Evolutionary conservation across 306 rosid genomes (phyloP).

Genomic region (Biancaea sappan): DNA sequence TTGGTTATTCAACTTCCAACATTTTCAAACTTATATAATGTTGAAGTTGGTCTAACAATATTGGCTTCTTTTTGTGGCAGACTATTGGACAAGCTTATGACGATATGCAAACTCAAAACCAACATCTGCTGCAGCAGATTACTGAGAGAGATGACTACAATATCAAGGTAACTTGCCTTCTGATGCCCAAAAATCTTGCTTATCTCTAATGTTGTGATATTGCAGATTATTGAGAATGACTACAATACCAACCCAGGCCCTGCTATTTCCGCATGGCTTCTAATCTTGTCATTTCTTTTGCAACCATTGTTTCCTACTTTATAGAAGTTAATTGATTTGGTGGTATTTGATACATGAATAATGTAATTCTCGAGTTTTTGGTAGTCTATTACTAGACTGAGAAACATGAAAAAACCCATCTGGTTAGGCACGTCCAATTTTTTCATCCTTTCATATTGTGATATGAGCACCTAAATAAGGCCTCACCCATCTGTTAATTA

Average conservation of each 20-base stretch:
- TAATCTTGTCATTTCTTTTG: background rate
- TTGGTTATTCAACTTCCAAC: constrained; percentile 1
- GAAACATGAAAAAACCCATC: background rate
- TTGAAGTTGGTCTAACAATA: constrained; percentile 21
- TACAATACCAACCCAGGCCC: background rate
- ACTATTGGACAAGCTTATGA: constrained; percentile 97
- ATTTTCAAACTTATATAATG: constrained; percentile 1
- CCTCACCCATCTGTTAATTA: background rate
- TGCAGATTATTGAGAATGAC: no score
- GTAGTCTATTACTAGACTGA: background rate
- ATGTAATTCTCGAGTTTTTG: background rate
- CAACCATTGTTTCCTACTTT: background rate
- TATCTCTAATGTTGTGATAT: no score
- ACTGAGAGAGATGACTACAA: constrained; percentile 98
- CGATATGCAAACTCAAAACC: constrained; percentile 98
- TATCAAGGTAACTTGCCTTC: constrained; percentile 69
- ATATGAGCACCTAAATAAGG: background rate
- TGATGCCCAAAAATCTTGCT: background rate
- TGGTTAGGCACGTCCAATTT: background rate
- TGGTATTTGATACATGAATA: background rate
- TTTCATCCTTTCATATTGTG: background rate
- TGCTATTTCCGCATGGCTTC: background rate
- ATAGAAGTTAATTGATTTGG: background rate
- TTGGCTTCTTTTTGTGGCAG: constrained; percentile 50
- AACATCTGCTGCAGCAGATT: constrained; percentile 91